Conservation (phyloP, 176 grass and related monocot genomes). For the Typha latifolia region DNA sequence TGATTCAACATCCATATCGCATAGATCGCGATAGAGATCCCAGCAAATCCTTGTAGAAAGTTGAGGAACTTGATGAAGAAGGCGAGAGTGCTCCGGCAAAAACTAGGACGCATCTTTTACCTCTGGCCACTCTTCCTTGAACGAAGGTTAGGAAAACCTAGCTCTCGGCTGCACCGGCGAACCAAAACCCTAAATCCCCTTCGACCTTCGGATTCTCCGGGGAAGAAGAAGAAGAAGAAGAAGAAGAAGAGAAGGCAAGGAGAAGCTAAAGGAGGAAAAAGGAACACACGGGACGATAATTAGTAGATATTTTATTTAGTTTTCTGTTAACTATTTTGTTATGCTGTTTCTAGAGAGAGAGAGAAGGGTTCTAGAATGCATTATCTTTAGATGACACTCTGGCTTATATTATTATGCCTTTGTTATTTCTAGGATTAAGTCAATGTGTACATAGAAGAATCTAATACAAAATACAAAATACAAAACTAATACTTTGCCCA, state of each 20-base stretch:
- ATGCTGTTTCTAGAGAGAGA: too few relatives aligned
- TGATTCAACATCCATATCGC: constrained; percentile 45
- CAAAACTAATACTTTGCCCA: too few relatives aligned
- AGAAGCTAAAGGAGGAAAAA: background rate
- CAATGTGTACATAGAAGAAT: too few relatives aligned
- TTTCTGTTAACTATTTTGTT: too few relatives aligned
- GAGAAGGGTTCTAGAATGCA: too few relatives aligned
- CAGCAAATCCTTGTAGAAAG: constrained; percentile 54
- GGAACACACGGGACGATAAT: background rate
- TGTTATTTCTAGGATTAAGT: too few relatives aligned
- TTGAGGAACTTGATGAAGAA: constrained; percentile 55
- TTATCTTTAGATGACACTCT: too few relatives aligned
- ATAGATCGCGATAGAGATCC: constrained; percentile 37
- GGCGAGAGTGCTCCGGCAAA: constrained; percentile 26
- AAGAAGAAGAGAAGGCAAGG: background rate
- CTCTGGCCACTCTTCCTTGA: background rate
- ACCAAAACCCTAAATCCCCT: background rate
- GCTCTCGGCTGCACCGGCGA: background rate
- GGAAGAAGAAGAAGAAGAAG: background rate
- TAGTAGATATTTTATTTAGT: background rate
- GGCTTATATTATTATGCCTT: too few relatives aligned
- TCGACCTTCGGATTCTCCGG: background rate
- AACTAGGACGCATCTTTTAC: constrained; percentile 9
- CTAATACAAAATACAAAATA: too few relatives aligned
- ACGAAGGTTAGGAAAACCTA: background rate